Evolutionary conservation across 768 basidiomycete species (phyloP).

Genomic region (Russula abietina): DNA sequence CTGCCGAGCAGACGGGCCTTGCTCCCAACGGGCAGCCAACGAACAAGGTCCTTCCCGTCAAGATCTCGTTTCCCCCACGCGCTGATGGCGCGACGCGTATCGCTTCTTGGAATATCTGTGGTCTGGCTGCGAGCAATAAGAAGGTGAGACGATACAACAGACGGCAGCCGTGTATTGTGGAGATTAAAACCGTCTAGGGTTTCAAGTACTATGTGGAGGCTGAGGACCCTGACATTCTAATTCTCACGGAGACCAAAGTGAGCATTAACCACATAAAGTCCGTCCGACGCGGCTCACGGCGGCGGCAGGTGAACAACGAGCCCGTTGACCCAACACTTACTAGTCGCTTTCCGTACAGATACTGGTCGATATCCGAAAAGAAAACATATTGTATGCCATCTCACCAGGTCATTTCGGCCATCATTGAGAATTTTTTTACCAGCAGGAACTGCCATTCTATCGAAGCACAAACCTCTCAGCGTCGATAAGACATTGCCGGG

Average conservation of each 20-base stretch:
- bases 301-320: slow-evolving; percentile 58
- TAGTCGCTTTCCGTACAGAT: slow-evolving; percentile 58
- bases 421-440: background rate
- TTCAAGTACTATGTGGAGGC: slow-evolving; percentile 79
- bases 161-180: background rate
- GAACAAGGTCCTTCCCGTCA: slow-evolving; percentile 64
- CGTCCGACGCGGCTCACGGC: background rate
- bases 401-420: background rate
- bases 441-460: slow-evolving; percentile 81
- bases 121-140: slow-evolving; percentile 66
- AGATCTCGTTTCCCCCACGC: slow-evolving; percentile 52
- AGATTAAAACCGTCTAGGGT: slow-evolving; percentile 40
- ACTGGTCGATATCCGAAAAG: slow-evolving; percentile 72
- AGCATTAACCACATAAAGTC: background rate
- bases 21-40: slow-evolving; percentile 55
- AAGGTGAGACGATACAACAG: slow-evolving; percentile 45
- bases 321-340: slow-evolving; percentile 55
- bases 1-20: slow-evolving; percentile 7
- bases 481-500: slow-evolving; percentile 65
- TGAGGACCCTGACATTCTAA: slow-evolving; percentile 78
- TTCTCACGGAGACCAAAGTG: slow-evolving; percentile 85
- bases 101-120: slow-evolving; percentile 75
- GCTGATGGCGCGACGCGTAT: slow-evolving; percentile 46
- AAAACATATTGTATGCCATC: slow-evolving; percentile 64
- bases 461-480: slow-evolving; percentile 65